Base-by-base conservation (phyloP, 2,329 filamentous ascomycete genomes). In the Cladosporium cucumerinum region DNA sequence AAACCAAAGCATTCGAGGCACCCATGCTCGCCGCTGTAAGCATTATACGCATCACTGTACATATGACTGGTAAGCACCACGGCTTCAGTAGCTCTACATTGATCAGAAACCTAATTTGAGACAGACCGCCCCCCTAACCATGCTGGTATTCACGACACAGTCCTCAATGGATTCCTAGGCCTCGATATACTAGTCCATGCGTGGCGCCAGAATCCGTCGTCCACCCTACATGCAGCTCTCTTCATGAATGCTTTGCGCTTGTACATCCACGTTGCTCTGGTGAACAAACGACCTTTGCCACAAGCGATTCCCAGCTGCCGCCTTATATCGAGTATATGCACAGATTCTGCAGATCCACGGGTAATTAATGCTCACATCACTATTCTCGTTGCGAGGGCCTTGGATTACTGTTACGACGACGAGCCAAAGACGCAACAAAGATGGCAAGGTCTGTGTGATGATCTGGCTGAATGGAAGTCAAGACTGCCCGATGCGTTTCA, bases 201-300 rank as follows among this genome's bases (percentile, higher is more conserved):
- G 7, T 65, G 64, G 51, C 55, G 60, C 16, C 57, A 57, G 5
- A 63, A 67, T 57, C 52, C 39, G 7, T 36, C 43, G 10, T 67
- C 66, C 18, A 66, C 52, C 34, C 49, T 67, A 25, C 66, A 66
- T 55, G 64, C 64, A n/a, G 57, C 61, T 32, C 57, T 67, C 21
- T 65, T 67, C 61, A 23, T 66, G 43, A 66, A 64, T 54, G 43
- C 59, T 5, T 57, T 67, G 2, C 63, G 66, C 4, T 55, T 67
- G 18, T 67, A 66, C 26, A 64, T 60, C 28, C 66, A 67, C 14
- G 63, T 67, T 23, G 58, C 64, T 18, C 60, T 61, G 57, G 46
- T 58, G 6, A 58, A 32, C 18, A 57, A 58, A n/a, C 52, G 52
- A 26, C 64, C 66, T 11, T 30, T 67, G 18, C 39, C 39, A 10